Base-by-base conservation (phyloP, 176 grass and related monocot genomes). In the Elaeis guineensis region DNA sequence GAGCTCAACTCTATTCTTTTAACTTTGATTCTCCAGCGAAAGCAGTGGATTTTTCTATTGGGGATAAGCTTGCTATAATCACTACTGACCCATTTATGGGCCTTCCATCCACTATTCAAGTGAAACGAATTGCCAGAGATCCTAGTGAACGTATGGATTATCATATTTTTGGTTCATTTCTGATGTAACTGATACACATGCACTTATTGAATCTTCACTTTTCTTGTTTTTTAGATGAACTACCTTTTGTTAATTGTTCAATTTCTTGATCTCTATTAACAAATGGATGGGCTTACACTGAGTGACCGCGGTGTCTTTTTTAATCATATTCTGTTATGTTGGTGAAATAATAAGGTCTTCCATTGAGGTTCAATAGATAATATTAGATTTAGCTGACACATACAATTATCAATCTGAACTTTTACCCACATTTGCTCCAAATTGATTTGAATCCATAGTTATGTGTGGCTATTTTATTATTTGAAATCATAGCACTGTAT, bases 1-100 rank as follows among this genome's bases (percentile, higher is more conserved):
- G 92, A 12, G 54, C 57, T 21, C 87, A 88, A 68, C 78, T 97
- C 8, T 91, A 82, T 78, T 60, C 87, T 49, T 97, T 91, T 53
- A 71, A 70, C 7, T 89, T 97, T 63, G 82, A 80, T 50, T 89
- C 93, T 17, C 81, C 93, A 9, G 84, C 87, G 1, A 83, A 81
- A 35, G 81, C 93, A 8, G 87, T 89, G 7, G 87, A 91, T 21
- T 83, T 91, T 14, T 58, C 78, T 21, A 65, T 91, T 16, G 92
- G 87, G 3, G 84, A 89, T 65, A 66, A 67, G 28, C 87, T 97
- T 54, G 87, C 62, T 0, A 69, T 91, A 65, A 69, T 91, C 63
- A 97, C 87, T 62, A 85, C 87, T 2, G 87, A 97, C 63, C 89
- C 74, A 56, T 97, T 97, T 78, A 88, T 89, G 87, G 87, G 67